Evolutionary conservation across 495 filamentous ascomycete genomes (phyloP).

Genomic region (Penicillium antarcticum): DNA sequence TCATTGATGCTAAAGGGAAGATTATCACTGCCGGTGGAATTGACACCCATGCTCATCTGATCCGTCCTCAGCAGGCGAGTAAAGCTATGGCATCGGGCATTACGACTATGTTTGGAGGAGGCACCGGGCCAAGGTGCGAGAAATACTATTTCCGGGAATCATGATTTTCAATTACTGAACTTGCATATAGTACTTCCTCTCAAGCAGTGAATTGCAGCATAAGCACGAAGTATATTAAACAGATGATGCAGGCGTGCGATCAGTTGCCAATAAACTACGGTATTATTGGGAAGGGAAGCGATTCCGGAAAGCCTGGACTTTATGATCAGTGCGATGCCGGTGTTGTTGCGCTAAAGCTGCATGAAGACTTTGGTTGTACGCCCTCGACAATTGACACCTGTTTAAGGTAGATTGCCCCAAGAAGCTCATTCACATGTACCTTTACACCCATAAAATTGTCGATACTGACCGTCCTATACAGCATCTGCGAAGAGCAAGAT

Average conservation of each 20-base stretch:
- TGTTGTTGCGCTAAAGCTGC: constrained; percentile 87
- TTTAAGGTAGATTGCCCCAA: too few relatives aligned
- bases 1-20: constrained; percentile 88
- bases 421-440: too few relatives aligned
- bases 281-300: constrained; percentile 96
- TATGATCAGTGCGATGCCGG: constrained; percentile 80
- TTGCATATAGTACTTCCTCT: constrained; percentile 83
- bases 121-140: constrained; percentile 92
- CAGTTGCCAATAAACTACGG: constrained; percentile 85
- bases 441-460: too few relatives aligned
- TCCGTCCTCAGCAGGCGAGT: constrained; percentile 90
- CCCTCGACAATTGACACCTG: constrained; percentile 92
- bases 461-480: too few relatives aligned
- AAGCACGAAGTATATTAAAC: constrained; percentile 73
- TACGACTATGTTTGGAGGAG: constrained; percentile 89
- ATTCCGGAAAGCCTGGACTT: constrained; percentile 65
- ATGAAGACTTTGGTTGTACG: constrained; percentile 96
- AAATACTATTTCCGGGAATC: too few relatives aligned
- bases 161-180: too few relatives aligned
- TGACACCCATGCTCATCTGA: constrained; percentile 93
- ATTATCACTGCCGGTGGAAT: constrained; percentile 92
- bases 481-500: constrained; percentile 89
- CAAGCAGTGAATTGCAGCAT: constrained; percentile 96
- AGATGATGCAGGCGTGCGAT: constrained; percentile 93
- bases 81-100: constrained; percentile 86